A percentile compares a stretch with the other conserved stretches of the same genome.
Conservation (phyloP, 345 rosid species). For the Hibiscus tridactylites region DNA sequence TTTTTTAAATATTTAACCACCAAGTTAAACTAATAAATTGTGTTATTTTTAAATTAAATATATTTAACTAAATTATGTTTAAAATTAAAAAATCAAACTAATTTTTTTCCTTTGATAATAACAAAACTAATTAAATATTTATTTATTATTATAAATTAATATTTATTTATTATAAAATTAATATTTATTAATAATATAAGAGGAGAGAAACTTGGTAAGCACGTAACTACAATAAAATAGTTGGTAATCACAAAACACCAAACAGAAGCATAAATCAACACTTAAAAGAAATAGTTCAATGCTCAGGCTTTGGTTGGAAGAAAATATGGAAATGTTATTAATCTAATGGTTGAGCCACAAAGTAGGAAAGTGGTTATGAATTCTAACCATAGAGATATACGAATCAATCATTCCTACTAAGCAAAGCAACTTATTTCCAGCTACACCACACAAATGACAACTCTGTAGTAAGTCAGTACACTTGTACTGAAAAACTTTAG, state of each 20-base stretch:
- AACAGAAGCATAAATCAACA: not conserved
- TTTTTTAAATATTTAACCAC: no score
- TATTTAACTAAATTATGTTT: no score
- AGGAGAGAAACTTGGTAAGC: not conserved
- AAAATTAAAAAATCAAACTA: no score
- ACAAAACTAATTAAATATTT: no score
- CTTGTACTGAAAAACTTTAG: not conserved
- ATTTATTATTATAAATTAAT: no score
- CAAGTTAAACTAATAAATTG: no score
- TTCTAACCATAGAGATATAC: not conserved
- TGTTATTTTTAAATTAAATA: no score
- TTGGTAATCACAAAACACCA: not conserved
- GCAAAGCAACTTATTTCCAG: not conserved
- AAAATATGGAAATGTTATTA: not conserved
- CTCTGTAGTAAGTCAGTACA: not conserved
- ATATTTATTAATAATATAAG: no score
- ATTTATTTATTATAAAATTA: no score
- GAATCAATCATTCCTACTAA: not conserved
- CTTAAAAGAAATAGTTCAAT: not conserved
- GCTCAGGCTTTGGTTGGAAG: not conserved
- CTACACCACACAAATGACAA: constrained; percentile 1
- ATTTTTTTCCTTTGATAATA: no score
- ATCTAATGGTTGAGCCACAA: not conserved
- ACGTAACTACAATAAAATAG: not conserved
- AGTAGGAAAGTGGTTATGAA: not conserved